Conservation (phyloP, 441 rosid species). For the Corymbia citriodora region DNA sequence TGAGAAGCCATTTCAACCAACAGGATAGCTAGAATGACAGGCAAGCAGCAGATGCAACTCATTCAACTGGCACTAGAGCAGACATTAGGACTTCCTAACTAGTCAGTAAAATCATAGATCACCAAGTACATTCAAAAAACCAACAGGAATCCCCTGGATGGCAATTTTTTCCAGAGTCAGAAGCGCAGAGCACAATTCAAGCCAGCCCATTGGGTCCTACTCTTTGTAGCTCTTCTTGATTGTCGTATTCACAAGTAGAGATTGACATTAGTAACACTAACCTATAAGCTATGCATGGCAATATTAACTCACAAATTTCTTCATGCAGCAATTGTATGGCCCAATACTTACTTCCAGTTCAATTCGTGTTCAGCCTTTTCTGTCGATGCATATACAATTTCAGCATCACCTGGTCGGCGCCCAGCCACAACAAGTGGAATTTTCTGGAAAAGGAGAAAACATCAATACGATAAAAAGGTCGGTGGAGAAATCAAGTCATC, state of each 20-base stretch:
- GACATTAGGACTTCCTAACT: neutral
- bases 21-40: neutral
- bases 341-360: conserved; percentile 82
- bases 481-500: neutral
- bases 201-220: neutral
- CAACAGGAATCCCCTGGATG: neutral
- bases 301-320: neutral
- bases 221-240: neutral
- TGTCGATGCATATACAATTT: conserved; percentile 81
- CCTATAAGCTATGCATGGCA: neutral
- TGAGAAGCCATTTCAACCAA: neutral
- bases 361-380: conserved; percentile 67
- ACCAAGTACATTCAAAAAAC: neutral
- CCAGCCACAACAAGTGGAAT: conserved; percentile 72
- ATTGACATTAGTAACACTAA: neutral
- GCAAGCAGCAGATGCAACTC: neutral
- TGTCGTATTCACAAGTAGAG: neutral
- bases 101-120: neutral
- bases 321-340: neutral
- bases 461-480: neutral
- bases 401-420: conserved; percentile 84
- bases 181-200: neutral
- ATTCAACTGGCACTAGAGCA: neutral
- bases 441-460: conserved; percentile 37
- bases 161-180: neutral